phyloP scores from a whole-genome alignment of 2,329 filamentous ascomycete species.

The Cytospora mali region DNA sequence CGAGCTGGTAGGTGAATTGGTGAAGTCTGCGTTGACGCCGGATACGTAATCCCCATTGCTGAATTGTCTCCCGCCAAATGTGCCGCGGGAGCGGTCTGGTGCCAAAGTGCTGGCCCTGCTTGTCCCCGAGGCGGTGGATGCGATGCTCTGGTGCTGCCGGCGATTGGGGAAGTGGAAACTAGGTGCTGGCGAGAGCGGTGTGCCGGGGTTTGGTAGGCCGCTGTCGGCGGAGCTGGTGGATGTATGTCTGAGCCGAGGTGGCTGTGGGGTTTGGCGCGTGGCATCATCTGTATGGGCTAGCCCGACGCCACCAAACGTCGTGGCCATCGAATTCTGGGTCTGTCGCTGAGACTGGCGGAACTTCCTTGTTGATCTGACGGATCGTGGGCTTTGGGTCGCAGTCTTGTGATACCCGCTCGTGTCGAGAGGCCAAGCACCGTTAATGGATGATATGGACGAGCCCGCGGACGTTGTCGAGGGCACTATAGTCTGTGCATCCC shows the following conservation, averaged over 20 bases:
- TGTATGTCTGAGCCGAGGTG: not conserved
- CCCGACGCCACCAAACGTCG: not conserved
- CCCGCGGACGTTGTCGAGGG: not conserved
- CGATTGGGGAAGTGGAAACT: constrained; percentile 23
- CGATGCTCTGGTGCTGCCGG: constrained; percentile 15
- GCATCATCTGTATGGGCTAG: not conserved
- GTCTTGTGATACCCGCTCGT: not conserved
- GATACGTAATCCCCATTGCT: not conserved
- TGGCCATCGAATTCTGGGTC: not conserved
- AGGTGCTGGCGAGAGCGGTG: constrained; percentile 15
- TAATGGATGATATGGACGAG: not conserved
- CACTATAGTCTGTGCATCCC: constrained; percentile 4
- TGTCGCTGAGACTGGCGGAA: not conserved
- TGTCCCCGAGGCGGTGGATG: constrained; percentile 6
- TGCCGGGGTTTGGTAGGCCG: not conserved
- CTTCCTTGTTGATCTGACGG: not conserved
- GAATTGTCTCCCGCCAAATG: constrained; percentile 5
- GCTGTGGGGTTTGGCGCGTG: not conserved
- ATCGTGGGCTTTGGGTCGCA: not conserved
- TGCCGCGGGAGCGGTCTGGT: constrained; percentile 8
- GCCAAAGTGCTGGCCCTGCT: constrained; percentile 10
- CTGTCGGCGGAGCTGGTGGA: constrained; percentile 8
- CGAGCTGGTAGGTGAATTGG: not conserved
- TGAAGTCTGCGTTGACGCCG: not conserved
- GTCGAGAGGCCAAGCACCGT: not conserved